Evolutionary conservation across 768 basidiomycete genomes (phyloP), one percentile per base, ranked within the genome.

Genomic region (Suillus lakei): DNA sequence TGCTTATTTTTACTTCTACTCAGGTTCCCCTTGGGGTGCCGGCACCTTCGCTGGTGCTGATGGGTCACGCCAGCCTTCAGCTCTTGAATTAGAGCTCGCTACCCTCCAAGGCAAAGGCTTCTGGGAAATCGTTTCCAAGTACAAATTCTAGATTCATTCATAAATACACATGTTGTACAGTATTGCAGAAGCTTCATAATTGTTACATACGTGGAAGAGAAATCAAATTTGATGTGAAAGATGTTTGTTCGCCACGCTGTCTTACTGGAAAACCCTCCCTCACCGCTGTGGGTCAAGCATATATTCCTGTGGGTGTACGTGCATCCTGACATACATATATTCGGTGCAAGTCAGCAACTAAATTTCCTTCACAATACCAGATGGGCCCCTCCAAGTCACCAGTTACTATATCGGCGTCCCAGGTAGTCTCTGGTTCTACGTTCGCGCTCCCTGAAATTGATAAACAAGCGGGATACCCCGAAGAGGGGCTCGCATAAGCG

Each of bases 21-120:
- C 67, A 89, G 90, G 90, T 16, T 90, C 90, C 18, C 86, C 92
- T 26, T 94, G 88, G 86, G 93, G 92, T 50, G 90, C 92, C 28
- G 90, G 89, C 28, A 89, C 89, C 13, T 83, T 84, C 67, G 82
- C 88, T 38, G 82, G 76, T 1, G 43, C 70, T 3, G 76, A 80
- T 61, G 87, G 86, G 5, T 69, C 75, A 7, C 85, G 88, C 64
- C 73, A 80, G 66, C 86, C 88, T 2, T 72, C 78, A 10, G 62
- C 72, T 5, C 80, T 85, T 32, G 90, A 91, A 71, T 76, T 83
- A 36, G 79, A 84, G 65, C 71, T 89, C 12, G 87, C 86, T 5
- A 68, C 61, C 13, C 75, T 81, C 46, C 89, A 91, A 68, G 89
- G 89, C 62, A 72, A 74, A 58, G 66, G 75, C 16, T 91, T 90